Evolutionary conservation across 805 yeast species (phyloP).

Genomic region (Lipomyces starkeyi): DNA sequence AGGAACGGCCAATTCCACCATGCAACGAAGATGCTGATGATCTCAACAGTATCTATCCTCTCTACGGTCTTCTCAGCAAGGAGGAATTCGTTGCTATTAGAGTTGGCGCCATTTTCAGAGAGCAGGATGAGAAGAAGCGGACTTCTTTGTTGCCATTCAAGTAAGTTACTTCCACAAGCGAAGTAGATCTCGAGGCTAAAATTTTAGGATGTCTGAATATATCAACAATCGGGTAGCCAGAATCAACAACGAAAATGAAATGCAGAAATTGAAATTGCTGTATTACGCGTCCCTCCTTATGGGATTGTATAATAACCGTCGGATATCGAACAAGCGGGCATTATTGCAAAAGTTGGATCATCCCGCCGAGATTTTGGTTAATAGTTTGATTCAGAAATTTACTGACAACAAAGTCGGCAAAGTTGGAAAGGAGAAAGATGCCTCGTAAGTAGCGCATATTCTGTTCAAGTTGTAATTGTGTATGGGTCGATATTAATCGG

Average conservation of each 20-base stretch:
- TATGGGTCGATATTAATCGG: conserved; percentile 42
- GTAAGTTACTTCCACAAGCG: neutral
- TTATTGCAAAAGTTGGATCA: conserved; percentile 62
- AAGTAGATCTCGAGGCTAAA: neutral
- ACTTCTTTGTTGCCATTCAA: conserved; percentile 30
- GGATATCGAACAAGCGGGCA: conserved; percentile 63
- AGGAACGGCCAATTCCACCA: conserved; percentile 83
- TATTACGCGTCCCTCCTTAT: conserved; percentile 79
- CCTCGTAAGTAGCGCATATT: conserved; percentile 6
- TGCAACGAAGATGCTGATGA: conserved; percentile 78
- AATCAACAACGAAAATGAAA: conserved; percentile 54
- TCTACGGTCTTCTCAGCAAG: conserved; percentile 70
- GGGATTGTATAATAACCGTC: conserved; percentile 78
- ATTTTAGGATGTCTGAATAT: conserved; percentile 22
- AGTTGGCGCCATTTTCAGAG: conserved; percentile 58
- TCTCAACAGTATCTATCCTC: conserved; percentile 82
- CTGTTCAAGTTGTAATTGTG: conserved; percentile 42
- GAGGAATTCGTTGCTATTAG: conserved; percentile 68
- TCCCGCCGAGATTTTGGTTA: conserved; percentile 76
- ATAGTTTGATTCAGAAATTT: conserved; percentile 73
- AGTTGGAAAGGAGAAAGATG: conserved; percentile 33
- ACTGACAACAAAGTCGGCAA: conserved; percentile 65
- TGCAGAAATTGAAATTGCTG: conserved; percentile 68
- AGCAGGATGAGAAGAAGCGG: conserved; percentile 42
- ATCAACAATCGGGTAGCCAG: conserved; percentile 44